Percentiles rank a stretch among this genome's conserved stretches.
Conservation (phyloP, 768 basidiomycete species). For the Chalciporus pseudorubinellus region DNA sequence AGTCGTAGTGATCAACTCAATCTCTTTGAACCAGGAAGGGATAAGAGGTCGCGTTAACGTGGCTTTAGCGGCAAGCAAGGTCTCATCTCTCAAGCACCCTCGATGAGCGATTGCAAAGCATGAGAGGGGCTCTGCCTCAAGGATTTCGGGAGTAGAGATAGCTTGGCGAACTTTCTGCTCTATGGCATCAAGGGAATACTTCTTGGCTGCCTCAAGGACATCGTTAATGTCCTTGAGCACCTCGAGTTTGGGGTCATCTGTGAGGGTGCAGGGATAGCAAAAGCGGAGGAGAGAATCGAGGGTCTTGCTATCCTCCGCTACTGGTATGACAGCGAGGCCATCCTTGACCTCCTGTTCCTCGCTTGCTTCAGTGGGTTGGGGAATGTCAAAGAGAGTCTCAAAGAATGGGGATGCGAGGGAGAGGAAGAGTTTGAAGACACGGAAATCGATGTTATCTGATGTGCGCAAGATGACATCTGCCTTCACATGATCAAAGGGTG, state of each 20-base stretch:
- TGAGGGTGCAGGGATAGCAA: slow-evolving; percentile 24
- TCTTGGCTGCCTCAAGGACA: slow-evolving; percentile 14
- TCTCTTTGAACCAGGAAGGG: slow-evolving; percentile 24
- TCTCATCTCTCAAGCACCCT: slow-evolving; percentile 21
- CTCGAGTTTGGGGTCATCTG: slow-evolving; percentile 20
- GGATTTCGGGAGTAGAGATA: slow-evolving; percentile 18
- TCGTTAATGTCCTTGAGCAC: slow-evolving; percentile 1
- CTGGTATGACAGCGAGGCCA: slow-evolving; percentile 17
- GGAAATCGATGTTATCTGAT: slow-evolving; percentile 30
- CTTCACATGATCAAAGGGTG: slow-evolving; percentile 22
- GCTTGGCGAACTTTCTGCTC: slow-evolving; percentile 14
- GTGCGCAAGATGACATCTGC: slow-evolving; percentile 28
- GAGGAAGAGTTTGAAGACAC: slow-evolving; percentile 32
- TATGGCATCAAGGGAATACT: slow-evolving; percentile 17
- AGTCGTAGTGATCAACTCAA: slow-evolving; percentile 25
- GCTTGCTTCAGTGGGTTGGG: slow-evolving; percentile 16
- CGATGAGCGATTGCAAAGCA: slow-evolving; percentile 32
- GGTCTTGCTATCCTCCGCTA: slow-evolving; percentile 20
- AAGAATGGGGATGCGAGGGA: slow-evolving; percentile 35
- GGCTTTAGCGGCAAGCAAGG: slow-evolving; percentile 26
- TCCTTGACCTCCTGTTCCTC: slow-evolving; percentile 13
- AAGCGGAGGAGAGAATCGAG: slow-evolving; percentile 24
- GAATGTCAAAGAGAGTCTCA: slow-evolving; percentile 31
- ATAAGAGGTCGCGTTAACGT: slow-evolving; percentile 29
- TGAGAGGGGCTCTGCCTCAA: slow-evolving; percentile 24